Conservation (phyloP, 345 rosid species). For the Boechera divaricarpa region DNA sequence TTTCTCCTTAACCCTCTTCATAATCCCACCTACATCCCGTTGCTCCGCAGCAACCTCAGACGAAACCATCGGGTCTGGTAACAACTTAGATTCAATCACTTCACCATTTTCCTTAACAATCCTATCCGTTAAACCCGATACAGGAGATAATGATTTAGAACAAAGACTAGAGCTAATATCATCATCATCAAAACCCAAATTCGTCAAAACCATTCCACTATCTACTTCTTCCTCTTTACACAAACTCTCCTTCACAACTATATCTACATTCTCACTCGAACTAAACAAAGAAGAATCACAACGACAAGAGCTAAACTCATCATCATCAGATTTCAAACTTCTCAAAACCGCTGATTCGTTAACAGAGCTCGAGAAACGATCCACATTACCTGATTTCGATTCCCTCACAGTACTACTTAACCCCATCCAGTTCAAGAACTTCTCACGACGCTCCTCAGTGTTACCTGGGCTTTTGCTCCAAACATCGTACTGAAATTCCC, state of each 20-base stretch:
- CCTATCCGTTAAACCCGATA: not conserved
- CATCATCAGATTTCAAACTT: slow-evolving; percentile 53
- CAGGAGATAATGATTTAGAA: slow-evolving; percentile 49
- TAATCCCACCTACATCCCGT: slow-evolving; percentile 37
- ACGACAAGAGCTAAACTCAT: slow-evolving; percentile 61
- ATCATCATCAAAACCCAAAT: slow-evolving; percentile 33
- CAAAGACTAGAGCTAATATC: slow-evolving; percentile 60
- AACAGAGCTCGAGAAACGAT: slow-evolving; percentile 26
- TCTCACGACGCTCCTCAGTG: slow-evolving; percentile 60
- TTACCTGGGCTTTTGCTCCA: slow-evolving; percentile 72
- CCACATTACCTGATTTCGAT: slow-evolving; percentile 32
- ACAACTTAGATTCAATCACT: slow-evolving; percentile 9
- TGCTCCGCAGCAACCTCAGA: slow-evolving; percentile 8
- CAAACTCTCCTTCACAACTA: slow-evolving; percentile 25
- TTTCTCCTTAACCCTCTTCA: slow-evolving; percentile 56
- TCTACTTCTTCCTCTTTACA: slow-evolving; percentile 43
- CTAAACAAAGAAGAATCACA: slow-evolving; percentile 44
- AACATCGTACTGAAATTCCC: slow-evolving; percentile 54
- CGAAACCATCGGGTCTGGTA: not conserved
- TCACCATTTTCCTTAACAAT: slow-evolving; percentile 30
- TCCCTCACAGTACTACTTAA: not conserved
- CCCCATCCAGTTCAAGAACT: slow-evolving; percentile 71
- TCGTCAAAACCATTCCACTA: slow-evolving; percentile 62
- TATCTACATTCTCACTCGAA: slow-evolving; percentile 41
- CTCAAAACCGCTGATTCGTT: slow-evolving; percentile 63